A percentile compares a stretch with the other conserved stretches of the same genome.
Evolutionary conservation across 2,329 filamentous ascomycete species (phyloP).

Genomic region (Beauveria caledonica): DNA sequence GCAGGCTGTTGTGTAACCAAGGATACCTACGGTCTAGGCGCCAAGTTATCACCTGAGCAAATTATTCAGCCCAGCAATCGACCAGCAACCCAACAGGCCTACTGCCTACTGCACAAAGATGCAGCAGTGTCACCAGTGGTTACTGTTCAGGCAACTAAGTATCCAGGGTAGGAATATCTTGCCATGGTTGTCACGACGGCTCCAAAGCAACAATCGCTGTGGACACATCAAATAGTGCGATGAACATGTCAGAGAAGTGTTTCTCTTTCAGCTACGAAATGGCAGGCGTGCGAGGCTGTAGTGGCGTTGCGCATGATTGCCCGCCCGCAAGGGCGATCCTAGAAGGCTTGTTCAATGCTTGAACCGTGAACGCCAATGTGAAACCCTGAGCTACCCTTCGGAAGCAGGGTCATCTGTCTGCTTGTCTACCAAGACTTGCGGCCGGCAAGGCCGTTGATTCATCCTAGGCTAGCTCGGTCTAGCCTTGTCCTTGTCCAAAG

Average conservation of each 20-base stretch:
- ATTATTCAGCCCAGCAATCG: not conserved
- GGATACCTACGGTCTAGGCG: not conserved
- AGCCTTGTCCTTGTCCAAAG: too few relatives aligned
- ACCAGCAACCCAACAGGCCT: not conserved
- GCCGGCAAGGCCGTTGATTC: not conserved
- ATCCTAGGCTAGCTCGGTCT: too few relatives aligned
- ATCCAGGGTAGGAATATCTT: not conserved
- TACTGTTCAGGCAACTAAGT: not conserved
- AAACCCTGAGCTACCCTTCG: too few relatives aligned
- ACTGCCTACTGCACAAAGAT: too few relatives aligned
- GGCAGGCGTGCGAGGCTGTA: not conserved
- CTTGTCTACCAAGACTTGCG: too few relatives aligned
- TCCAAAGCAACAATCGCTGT: not conserved
- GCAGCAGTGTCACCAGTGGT: too few relatives aligned
- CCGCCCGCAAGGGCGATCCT: not conserved
- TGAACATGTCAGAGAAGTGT: not conserved
- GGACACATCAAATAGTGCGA: not conserved
- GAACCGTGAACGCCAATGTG: too few relatives aligned
- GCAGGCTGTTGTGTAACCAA: not conserved
- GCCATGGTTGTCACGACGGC: too few relatives aligned
- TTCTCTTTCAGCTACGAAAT: not conserved
- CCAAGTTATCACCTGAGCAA: not conserved
- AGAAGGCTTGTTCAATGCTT: too few relatives aligned
- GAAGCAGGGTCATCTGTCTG: too few relatives aligned
- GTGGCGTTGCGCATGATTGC: too few relatives aligned